Percentiles rank a stretch among this genome's conserved stretches.
These are phyloP conservation scores for Alnus rubra DNA, from an alignment of 306 rosid species.

Conservation along the genomic window DNA sequence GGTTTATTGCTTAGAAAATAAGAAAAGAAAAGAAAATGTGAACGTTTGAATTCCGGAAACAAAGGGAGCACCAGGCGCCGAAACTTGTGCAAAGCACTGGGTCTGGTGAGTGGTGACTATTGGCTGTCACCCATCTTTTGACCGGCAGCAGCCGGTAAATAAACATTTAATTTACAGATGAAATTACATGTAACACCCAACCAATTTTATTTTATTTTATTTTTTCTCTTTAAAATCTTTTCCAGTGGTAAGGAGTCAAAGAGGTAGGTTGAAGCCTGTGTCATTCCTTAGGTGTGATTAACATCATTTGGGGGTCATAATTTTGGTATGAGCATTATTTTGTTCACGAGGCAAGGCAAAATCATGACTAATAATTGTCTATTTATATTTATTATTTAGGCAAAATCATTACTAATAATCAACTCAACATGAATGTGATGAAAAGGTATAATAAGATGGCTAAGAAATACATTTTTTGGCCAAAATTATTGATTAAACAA, in stretches of 20 bases:
- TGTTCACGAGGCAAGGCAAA: too few relatives aligned
- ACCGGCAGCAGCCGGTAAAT: constrained; percentile 26
- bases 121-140: not conserved
- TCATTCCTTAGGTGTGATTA: not conserved
- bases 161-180: too few relatives aligned
- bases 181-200: too few relatives aligned
- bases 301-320: not conserved
- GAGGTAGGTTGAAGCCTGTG: not conserved
- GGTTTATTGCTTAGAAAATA: not conserved
- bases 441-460: too few relatives aligned
- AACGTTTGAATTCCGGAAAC: not conserved
- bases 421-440: too few relatives aligned
- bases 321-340: not conserved
- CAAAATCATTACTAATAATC: too few relatives aligned
- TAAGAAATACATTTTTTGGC: too few relatives aligned
- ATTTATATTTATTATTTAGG: too few relatives aligned
- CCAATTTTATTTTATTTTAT: too few relatives aligned
- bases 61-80: constrained; percentile 34
- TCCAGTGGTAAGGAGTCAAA: not conserved
- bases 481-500: too few relatives aligned
- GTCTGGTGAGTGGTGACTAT: not conserved
- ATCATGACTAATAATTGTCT: too few relatives aligned
- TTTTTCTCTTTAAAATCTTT: too few relatives aligned
- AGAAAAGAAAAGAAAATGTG: not conserved
- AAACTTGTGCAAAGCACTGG: constrained; percentile 34